Conservation (phyloP, 371 early-diverging fungal species). For the Lichtheimia hyalospora region DNA sequence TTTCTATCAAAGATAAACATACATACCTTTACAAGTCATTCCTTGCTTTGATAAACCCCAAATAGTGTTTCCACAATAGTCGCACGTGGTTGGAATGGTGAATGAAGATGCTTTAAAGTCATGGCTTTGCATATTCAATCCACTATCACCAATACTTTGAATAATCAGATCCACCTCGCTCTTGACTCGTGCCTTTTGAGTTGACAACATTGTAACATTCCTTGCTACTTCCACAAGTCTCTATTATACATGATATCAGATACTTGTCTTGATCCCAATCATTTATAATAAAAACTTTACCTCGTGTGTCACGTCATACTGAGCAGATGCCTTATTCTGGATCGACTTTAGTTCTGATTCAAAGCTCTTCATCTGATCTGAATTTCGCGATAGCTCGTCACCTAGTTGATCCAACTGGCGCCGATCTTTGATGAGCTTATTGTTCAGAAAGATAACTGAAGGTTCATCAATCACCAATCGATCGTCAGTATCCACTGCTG, state of each 20-base stretch:
- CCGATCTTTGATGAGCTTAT: conserved; percentile 60
- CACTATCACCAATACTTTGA: conserved; percentile 59
- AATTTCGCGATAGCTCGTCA: conserved; percentile 46
- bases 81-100: conserved; percentile 81
- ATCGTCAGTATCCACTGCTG: conserved; percentile 42
- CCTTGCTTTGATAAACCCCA: conserved; percentile 82
- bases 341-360: conserved; percentile 16
- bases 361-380: conserved; percentile 23
- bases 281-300: conserved; percentile 8
- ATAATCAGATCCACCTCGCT: conserved; percentile 61
- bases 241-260: conserved; percentile 13
- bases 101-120: conserved; percentile 75
- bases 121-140: conserved; percentile 55
- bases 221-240: conserved; percentile 50
- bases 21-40: conserved; percentile 64
- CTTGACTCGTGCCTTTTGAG: conserved; percentile 48
- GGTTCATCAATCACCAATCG: conserved; percentile 49
- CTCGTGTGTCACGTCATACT: conserved; percentile 39
- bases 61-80: conserved; percentile 71
- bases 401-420: conserved; percentile 42
- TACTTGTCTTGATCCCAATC: background rate
- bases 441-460: conserved; percentile 59
- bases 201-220: conserved; percentile 52
- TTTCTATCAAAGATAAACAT: background rate
- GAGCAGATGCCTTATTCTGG: conserved; percentile 23